A percentile compares a stretch with the other conserved stretches of the same genome.
phyloP scores from a whole-genome alignment of 2,329 filamentous ascomycete genomes.

The Tolypocladium sp. region DNA sequence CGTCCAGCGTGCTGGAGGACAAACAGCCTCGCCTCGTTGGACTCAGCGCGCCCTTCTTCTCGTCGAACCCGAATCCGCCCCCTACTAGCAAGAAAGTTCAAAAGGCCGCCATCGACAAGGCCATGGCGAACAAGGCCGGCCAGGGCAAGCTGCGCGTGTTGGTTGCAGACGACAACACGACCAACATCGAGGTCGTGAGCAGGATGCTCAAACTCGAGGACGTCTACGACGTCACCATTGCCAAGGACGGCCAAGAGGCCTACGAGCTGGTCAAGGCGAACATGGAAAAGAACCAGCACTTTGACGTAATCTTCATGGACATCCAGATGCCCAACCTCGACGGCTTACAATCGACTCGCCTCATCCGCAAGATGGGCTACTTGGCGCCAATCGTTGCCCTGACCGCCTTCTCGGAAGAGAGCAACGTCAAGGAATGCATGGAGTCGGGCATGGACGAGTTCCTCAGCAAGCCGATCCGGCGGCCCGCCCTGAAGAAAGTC shows the following conservation, averaged over 20 bases:
- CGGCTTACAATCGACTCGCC: constrained; percentile 73
- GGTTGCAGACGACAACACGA: constrained; percentile 65
- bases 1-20: constrained; percentile 8
- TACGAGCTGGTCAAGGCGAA: constrained; percentile 76
- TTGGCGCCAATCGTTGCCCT: constrained; percentile 81
- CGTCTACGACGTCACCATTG: constrained; percentile 81
- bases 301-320: constrained; percentile 93
- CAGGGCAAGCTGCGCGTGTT: constrained; percentile 65
- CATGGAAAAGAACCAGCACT: constrained; percentile 64
- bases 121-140: constrained; percentile 50
- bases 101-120: constrained; percentile 55
- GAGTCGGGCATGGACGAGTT: constrained; percentile 92
- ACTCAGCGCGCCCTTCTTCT: constrained; percentile 75
- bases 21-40: constrained; percentile 72
- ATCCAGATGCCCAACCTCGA: constrained; percentile 93
- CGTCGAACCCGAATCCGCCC: constrained; percentile 27
- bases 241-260: constrained; percentile 78
- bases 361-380: constrained; percentile 83
- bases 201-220: constrained; percentile 66
- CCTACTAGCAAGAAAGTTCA: constrained; percentile 43
- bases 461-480: constrained; percentile 63
- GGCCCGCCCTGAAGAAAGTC: constrained; percentile 80
- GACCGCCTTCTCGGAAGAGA: constrained; percentile 84
- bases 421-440: constrained; percentile 77
- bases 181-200: constrained; percentile 50